Conservation (phyloP, 768 basidiomycete genomes). For the Mycena rosella region DNA sequence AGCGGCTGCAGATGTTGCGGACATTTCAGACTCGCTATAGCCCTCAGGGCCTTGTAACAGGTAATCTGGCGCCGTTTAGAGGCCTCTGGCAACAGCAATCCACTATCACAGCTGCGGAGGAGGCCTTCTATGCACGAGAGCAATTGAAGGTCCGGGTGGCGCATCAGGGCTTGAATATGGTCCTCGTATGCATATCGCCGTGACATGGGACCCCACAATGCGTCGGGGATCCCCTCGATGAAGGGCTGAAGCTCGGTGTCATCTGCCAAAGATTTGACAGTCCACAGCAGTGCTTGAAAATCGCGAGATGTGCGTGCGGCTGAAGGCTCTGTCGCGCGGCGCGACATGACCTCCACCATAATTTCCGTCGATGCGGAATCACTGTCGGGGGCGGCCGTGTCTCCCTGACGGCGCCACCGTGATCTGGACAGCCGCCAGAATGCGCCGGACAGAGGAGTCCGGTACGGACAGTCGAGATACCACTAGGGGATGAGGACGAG, state of each 20-base stretch:
- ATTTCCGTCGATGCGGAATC: neutral
- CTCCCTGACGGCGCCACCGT: too few species aligned
- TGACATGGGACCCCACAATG: neutral
- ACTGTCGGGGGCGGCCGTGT: too few species aligned
- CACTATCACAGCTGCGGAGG: neutral
- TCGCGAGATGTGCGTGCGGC: neutral
- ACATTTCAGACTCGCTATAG: neutral
- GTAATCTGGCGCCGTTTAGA: neutral
- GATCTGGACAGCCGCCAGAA: neutral
- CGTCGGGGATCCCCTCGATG: neutral
- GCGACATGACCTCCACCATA: neutral
- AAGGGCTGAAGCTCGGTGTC: neutral
- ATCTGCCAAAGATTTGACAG: too few species aligned
- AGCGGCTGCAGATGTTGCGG: too few species aligned
- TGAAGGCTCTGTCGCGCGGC: neutral
- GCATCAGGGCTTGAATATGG: neutral
- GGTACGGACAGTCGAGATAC: slow-evolving; percentile 29
- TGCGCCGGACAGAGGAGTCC: slow-evolving; percentile 12
- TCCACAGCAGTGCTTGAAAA: neutral
- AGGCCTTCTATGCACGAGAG: neutral
- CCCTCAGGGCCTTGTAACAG: neutral
- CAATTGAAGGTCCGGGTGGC: neutral
- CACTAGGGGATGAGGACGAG: slow-evolving; percentile 20
- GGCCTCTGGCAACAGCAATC: neutral
- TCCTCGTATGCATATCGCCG: neutral